phyloP scores from a whole-genome alignment of 2,329 filamentous ascomycete genomes.

The Cladophialophora psammophila region DNA sequence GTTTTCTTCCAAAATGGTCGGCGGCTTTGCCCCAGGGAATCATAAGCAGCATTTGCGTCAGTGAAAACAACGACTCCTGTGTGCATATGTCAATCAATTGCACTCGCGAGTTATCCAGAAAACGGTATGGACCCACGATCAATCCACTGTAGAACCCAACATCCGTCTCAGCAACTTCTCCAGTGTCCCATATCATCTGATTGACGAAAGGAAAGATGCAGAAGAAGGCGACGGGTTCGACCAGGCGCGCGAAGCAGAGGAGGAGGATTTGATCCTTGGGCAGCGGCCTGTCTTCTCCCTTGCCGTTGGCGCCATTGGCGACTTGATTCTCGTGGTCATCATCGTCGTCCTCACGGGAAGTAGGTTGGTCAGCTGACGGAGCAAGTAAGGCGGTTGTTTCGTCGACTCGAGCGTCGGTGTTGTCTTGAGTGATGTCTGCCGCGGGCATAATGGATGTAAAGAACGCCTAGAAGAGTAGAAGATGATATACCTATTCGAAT shows the following conservation, averaged over 20 bases:
- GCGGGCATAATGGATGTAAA: conserved; percentile 22
- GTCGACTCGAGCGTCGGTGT: conserved; percentile 25
- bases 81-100: background rate
- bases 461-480: background rate
- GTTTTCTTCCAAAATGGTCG: conserved; percentile 73
- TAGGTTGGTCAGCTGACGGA: conserved; percentile 10
- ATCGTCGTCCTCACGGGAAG: conserved; percentile 2
- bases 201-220: conserved; percentile 82
- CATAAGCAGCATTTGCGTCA: conserved; percentile 80
- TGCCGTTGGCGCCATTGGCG: conserved; percentile 3
- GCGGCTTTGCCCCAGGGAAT: conserved; percentile 73
- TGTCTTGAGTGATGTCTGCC: conserved; percentile 20
- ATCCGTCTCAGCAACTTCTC: conserved; percentile 67
- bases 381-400: conserved; percentile 36
- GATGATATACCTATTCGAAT: background rate
- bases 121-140: conserved; percentile 64
- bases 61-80: conserved; percentile 69
- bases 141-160: conserved; percentile 81
- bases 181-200: conserved; percentile 75
- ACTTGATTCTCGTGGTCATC: background rate
- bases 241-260: conserved; percentile 74
- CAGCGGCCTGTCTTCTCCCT: conserved; percentile 51
- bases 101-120: background rate
- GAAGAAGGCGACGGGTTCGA: conserved; percentile 85
- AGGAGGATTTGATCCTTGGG: conserved; percentile 72